Evolutionary conservation across 495 filamentous ascomycete species (phyloP).

Genomic region (Diplogelasinospora grovesii): DNA sequence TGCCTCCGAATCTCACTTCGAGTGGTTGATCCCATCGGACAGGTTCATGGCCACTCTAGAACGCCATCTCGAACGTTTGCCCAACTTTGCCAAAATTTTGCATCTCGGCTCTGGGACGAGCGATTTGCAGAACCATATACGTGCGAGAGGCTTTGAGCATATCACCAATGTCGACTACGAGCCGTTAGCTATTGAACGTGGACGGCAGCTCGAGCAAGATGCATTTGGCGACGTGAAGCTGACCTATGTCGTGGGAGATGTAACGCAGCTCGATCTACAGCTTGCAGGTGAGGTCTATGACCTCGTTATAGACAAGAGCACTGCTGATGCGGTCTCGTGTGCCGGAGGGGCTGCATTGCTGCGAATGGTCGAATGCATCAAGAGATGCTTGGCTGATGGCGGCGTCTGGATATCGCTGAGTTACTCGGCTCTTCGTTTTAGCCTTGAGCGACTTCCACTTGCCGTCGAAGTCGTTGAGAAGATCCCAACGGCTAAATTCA

Average conservation of each 20-base stretch:
- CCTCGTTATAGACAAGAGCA: conserved; percentile 37
- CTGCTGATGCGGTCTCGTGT: conserved; percentile 35
- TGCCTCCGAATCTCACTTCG: conserved; percentile 28
- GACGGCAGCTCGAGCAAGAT: conserved; percentile 22
- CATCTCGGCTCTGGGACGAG: conserved; percentile 38
- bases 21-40: conserved; percentile 33
- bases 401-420: conserved; percentile 38
- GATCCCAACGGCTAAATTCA: conserved; percentile 27
- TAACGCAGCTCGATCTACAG: conserved; percentile 17
- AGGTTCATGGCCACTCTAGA: conserved; percentile 27
- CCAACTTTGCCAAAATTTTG: conserved; percentile 19
- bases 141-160: conserved; percentile 21
- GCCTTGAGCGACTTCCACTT: conserved; percentile 23
- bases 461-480: conserved; percentile 26
- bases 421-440: conserved; percentile 30
- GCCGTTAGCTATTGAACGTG: conserved; percentile 30
- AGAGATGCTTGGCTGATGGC: conserved; percentile 14
- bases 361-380: conserved; percentile 23
- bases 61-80: conserved; percentile 19
- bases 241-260: conserved; percentile 32
- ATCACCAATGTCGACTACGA: conserved; percentile 40
- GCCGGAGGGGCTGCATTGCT: conserved; percentile 21
- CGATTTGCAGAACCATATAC: conserved; percentile 33
- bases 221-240: conserved; percentile 29
- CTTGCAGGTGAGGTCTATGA: conserved; percentile 12